phyloP scores from a whole-genome alignment of 2,329 filamentous ascomycete genomes.

The Diaporthe ilicicola region DNA sequence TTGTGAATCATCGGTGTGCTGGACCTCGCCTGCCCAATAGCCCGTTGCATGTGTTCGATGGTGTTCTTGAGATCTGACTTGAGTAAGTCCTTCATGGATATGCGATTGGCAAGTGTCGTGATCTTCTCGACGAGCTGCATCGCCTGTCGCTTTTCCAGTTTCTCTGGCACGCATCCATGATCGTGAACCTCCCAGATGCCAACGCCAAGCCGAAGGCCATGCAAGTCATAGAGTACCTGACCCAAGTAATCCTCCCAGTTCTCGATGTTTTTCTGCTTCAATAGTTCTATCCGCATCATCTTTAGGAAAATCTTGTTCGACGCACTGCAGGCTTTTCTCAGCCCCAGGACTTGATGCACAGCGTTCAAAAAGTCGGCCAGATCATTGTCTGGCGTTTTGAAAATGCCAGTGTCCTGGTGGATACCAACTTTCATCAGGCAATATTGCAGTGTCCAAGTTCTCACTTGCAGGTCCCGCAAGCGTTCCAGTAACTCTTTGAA shows the following conservation, averaged over 20 bases:
- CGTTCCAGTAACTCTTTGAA: constrained; percentile 70
- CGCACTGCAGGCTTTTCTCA: constrained; percentile 84
- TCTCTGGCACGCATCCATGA: constrained; percentile 80
- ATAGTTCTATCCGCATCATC: constrained; percentile 85
- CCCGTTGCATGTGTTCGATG: constrained; percentile 92
- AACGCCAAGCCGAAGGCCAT: constrained; percentile 80
- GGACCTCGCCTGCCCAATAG: constrained; percentile 81
- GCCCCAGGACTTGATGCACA: constrained; percentile 84
- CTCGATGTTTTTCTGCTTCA: constrained; percentile 77
- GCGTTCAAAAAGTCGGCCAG: constrained; percentile 81
- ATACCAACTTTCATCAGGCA: constrained; percentile 79
- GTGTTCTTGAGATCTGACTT: constrained; percentile 91
- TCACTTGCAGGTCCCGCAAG: constrained; percentile 86
- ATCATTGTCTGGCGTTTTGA: constrained; percentile 74
- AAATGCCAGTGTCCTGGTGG: constrained; percentile 69
- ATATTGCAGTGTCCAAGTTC: constrained; percentile 89
- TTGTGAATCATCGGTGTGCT: constrained; percentile 88
- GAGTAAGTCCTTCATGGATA: constrained; percentile 89
- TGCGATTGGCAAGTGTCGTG: constrained; percentile 79
- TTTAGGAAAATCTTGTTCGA: constrained; percentile 90
- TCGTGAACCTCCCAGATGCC: constrained; percentile 74
- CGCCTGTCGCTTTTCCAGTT: constrained; percentile 81
- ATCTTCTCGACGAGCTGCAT: constrained; percentile 85
- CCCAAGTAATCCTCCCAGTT: constrained; percentile 88
- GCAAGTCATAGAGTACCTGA: constrained; percentile 84